Base-by-base conservation (phyloP, 345 rosid genomes). In the Geranium brycei region DNA sequence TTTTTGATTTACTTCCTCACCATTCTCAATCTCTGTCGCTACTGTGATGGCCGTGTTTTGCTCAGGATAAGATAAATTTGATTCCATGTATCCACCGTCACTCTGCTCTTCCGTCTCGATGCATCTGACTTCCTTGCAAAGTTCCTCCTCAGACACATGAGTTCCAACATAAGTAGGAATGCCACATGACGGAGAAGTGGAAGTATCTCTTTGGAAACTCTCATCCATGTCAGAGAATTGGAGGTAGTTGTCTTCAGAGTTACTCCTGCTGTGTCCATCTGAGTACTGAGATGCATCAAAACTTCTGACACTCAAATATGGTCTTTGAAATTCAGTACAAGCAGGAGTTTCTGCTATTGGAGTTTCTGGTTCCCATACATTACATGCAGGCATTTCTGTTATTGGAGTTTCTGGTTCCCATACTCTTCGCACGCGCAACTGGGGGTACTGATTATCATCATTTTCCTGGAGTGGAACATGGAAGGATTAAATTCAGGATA, bases 51-150 rank as follows among this genome's bases (percentile, higher is more conserved):
- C 71, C 30, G 18, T 66, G 68, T 51, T 62, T 31, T 53, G 40
- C 60, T 68, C 66, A 30, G 67, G 32, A 32, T 72, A 70, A 58
- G 72, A 57, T 56, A 57, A 14, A 53, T 64, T 51, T 51, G 75
- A 75, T 71, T 73, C 76, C 35, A 65, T 62, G 66, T 64, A 58
- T 65, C 70, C 64, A 35, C 51, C 72, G 14, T 58, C 31, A 57
- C 73, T 71, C 51, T 77, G 69, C 65, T 75, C 74, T 73, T 79
- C 90, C 59, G 71, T 76, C 70, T 70, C 83, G 58, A 83, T 71
- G 78, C 86, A 88, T 47, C 79, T 79, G 23, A 86, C 83, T 64
- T 81, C 89, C 68, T 72, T 85, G 81, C 83, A 82, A 51, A 68
- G 68, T 67, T 57, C 79, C 60, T 72, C 78, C 35, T 51, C 77